Evolutionary conservation across 2,329 filamentous ascomycete genomes (phyloP), one percentile per base, ranked within the genome.

Genomic region (Epichloe typhina): DNA sequence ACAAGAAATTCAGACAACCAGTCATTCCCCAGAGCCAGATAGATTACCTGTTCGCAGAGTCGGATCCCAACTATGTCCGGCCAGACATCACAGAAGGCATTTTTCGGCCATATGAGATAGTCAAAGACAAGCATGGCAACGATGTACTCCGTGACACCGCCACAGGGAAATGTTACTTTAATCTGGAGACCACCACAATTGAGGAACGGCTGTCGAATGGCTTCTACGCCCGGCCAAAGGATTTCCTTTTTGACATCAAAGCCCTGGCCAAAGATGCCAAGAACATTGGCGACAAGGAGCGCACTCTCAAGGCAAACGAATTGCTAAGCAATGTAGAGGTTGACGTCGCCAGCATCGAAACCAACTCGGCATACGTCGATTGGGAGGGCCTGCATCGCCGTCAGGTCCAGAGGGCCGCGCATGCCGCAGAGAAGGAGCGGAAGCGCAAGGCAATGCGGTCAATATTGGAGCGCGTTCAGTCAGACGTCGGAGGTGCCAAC

Each of bases 201-300:
- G 93, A 98, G 69, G 89, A 95, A 64, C 83, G 93, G n/a, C 73
- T 98, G 36, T 94, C 89, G 4, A 97, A 98, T 64, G 93, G 93
- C 5, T 98, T 88, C 68, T 98, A 98, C 67, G 88, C 89, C 58
- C 82, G 90, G 11, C 88, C 90, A 0, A 84, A 84, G 59, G 91
- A 96, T 63, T 98, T 96, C 62, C 69, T 95, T 47, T 82, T 83
- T 40, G 93, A 98, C 63, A 87, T 97, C 60, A 87, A 84, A 63
- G 80, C 83, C 37, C 72, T 98, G 5, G 84, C 84, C 21, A 91
- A 88, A 64, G 93, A 98, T 68, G 83, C 90, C 11, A 86, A 83
- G 62, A 83, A 82, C 11, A 78, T 83, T 52, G 87, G 85, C n/a
- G 91, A 97, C 60, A 82, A 83, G 58, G 86, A 95, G 55, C 77